phyloP scores from a whole-genome alignment of 345 rosid genomes.

The Gossypium sturtianum region DNA sequence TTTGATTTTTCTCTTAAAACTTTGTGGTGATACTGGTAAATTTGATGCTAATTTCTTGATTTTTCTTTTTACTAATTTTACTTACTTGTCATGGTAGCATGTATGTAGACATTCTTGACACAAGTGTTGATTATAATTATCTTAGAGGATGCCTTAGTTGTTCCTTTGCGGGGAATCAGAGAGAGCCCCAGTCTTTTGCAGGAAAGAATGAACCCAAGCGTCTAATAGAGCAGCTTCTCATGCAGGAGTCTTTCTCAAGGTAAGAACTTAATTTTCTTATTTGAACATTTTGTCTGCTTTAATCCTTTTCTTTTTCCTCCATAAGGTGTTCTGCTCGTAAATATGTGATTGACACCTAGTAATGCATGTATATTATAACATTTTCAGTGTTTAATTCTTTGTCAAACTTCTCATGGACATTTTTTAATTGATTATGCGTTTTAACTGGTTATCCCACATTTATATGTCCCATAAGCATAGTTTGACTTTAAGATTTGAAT shows the following conservation, averaged over 20 bases:
- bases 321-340: background rate
- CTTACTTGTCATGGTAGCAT: background rate
- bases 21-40: background rate
- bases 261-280: conserved; percentile 18
- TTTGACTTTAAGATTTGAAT: conserved; percentile 15
- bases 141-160: background rate
- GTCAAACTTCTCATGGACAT: background rate
- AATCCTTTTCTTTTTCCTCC: background rate
- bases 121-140: background rate
- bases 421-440: background rate
- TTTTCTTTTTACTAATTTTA: background rate
- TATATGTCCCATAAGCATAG: background rate
- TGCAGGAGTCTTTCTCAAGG: conserved; percentile 84
- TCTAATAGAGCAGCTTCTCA: conserved; percentile 68
- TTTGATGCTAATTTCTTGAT: background rate
- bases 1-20: background rate
- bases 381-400: background rate
- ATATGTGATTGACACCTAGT: background rate
- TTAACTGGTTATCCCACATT: background rate
- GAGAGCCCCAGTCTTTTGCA: conserved; percentile 22
- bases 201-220: conserved; percentile 46
- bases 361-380: background rate
- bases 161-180: conserved; percentile 9
- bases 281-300: background rate
- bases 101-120: background rate